Evolutionary conservation across 768 basidiomycete genomes (phyloP).

Genomic region (Myochromella boudieri): DNA sequence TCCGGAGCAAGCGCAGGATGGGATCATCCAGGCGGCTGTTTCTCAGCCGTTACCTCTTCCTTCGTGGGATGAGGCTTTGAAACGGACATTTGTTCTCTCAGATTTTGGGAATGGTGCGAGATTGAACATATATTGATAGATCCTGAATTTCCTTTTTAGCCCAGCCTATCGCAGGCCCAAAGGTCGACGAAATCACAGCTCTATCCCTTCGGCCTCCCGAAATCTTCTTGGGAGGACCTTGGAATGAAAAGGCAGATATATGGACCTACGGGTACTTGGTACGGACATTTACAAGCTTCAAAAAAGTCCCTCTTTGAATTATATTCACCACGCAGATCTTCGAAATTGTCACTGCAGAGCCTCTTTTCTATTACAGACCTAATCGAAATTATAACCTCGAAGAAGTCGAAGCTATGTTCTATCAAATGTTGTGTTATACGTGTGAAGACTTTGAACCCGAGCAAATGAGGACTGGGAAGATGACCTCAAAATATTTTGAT

Average conservation of each 20-base stretch:
- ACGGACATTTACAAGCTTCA: not conserved
- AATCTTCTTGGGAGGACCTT: conserved; percentile 23
- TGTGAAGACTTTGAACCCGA: conserved; percentile 1
- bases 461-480: conserved; percentile 7
- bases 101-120: conserved; percentile 28
- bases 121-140: no score
- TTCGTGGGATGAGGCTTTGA: conserved; percentile 19
- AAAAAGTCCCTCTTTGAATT: not conserved
- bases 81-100: conserved; percentile 21
- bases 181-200: conserved; percentile 21
- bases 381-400: conserved; percentile 4
- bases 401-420: not conserved
- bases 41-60: conserved; percentile 27
- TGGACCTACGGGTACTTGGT: conserved; percentile 33
- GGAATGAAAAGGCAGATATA: conserved; percentile 28
- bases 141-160: no score
- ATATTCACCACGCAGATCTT: conserved; percentile 18
- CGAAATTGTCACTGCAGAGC: conserved; percentile 14
- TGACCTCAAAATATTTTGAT: conserved; percentile 15
- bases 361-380: conserved; percentile 13
- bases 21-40: conserved; percentile 22
- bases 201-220: conserved; percentile 26
- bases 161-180: conserved; percentile 14
- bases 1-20: conserved; percentile 19
- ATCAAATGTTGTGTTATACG: conserved; percentile 7